Conservation (phyloP, 345 rosid species). For the Lepidium aucheri region DNA sequence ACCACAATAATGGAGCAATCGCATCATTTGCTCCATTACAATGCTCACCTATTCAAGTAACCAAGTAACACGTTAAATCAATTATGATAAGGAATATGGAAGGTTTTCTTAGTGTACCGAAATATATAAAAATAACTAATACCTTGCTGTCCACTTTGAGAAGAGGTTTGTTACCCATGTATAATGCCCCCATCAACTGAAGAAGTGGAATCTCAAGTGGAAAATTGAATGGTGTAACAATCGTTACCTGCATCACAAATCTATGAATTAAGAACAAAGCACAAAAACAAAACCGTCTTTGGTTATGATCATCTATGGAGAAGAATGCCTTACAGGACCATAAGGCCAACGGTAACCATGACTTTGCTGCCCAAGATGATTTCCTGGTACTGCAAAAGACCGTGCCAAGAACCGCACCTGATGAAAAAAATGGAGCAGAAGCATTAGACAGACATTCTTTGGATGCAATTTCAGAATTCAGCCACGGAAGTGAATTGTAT, state of each 20-base stretch:
- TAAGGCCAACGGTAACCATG: constrained; percentile 98
- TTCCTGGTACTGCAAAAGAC: constrained; percentile 90
- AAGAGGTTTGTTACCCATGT: constrained; percentile 96
- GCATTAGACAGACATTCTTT: not conserved
- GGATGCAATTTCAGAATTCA: not conserved
- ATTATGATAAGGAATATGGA: not conserved
- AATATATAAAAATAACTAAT: not conserved
- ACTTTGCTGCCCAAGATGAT: constrained; percentile 96
- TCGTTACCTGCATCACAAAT: constrained; percentile 60
- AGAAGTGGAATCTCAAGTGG: constrained; percentile 95
- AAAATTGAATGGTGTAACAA: constrained; percentile 93
- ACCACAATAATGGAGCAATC: constrained; percentile 84
- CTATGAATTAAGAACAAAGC: not conserved
- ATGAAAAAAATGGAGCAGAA: not conserved
- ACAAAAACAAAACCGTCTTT: not conserved
- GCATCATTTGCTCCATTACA: constrained; percentile 98
- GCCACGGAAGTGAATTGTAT: not conserved
- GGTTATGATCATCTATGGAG: not conserved
- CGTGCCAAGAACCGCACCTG: constrained; percentile 95
- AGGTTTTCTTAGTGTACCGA: not conserved
- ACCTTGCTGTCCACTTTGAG: constrained; percentile 99
- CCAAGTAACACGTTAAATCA: not conserved
- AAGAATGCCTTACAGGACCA: constrained; percentile 73
- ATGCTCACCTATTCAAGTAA: constrained; percentile 58
- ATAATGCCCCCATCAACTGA: constrained; percentile 96